phyloP scores from a whole-genome alignment of 805 yeast species.

The Maudiozyma pseudohumilis region DNA sequence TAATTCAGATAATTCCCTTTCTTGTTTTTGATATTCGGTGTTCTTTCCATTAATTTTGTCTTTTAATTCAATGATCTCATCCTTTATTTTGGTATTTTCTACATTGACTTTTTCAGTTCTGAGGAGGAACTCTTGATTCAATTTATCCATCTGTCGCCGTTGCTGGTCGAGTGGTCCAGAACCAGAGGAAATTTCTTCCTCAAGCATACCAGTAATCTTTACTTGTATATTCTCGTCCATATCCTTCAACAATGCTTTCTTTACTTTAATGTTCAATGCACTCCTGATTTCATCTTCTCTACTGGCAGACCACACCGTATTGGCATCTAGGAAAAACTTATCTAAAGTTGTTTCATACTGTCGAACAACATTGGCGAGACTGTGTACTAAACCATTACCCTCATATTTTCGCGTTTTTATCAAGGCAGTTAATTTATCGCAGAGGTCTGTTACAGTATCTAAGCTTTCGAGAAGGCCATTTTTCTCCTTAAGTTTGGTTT shows the following conservation, averaged over 20 bases:
- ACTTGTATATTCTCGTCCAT: conserved; percentile 10
- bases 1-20: conserved; percentile 42
- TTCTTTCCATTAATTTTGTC: conserved; percentile 49
- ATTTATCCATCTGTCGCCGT: conserved; percentile 22
- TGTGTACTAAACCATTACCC: conserved; percentile 40
- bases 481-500: conserved; percentile 50
- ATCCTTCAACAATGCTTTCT: conserved; percentile 8
- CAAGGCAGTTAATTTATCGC: conserved; percentile 38
- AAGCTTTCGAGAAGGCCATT: conserved; percentile 47
- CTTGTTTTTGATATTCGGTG: conserved; percentile 47
- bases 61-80: conserved; percentile 44
- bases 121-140: conserved; percentile 31
- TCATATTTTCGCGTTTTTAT: conserved; percentile 42
- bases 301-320: conserved; percentile 10
- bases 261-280: conserved; percentile 33
- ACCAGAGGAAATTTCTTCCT: neutral
- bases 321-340: conserved; percentile 16
- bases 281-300: conserved; percentile 8
- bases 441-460: conserved; percentile 36
- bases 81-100: conserved; percentile 34
- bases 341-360: conserved; percentile 50
- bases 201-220: conserved; percentile 9
- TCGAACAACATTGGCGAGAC: conserved; percentile 41
- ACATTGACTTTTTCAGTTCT: conserved; percentile 10
- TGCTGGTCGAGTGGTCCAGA: conserved; percentile 15